Evolutionary conservation across 2,329 filamentous ascomycete species (phyloP).

Genomic region (Ophiocordyceps sinensis): DNA sequence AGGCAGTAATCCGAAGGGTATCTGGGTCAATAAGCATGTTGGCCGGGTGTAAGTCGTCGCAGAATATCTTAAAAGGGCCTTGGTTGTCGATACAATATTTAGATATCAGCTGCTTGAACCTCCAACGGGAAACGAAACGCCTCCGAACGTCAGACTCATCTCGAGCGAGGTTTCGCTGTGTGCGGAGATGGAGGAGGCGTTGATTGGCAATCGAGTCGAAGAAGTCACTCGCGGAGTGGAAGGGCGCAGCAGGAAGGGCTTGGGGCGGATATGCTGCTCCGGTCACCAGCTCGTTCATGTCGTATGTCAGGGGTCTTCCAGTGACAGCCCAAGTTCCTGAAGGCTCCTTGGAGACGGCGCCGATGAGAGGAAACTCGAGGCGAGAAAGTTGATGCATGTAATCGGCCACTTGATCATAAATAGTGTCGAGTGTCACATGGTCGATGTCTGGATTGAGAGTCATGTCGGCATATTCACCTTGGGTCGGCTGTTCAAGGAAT

Average conservation of each 20-base stretch:
- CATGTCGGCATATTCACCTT: constrained; percentile 4
- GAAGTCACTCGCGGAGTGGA: constrained; percentile 18
- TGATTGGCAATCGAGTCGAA: constrained; percentile 8
- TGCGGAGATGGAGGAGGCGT: constrained; percentile 8
- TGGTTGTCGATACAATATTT: constrained; percentile 13
- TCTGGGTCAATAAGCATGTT: not conserved
- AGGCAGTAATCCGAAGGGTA: constrained; percentile 38
- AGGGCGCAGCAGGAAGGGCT: constrained; percentile 11
- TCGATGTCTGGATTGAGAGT: constrained; percentile 9
- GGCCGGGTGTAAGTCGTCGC: not conserved
- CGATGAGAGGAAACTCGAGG: constrained; percentile 16
- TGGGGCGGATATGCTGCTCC: not conserved
- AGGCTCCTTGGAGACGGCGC: constrained; percentile 16
- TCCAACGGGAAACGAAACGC: constrained; percentile 17
- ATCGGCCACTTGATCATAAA: constrained; percentile 12
- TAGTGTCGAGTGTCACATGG: constrained; percentile 5
- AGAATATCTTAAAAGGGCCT: constrained; percentile 13
- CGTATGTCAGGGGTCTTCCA: constrained; percentile 20
- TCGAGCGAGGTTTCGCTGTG: not conserved
- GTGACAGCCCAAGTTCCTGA: constrained; percentile 15
- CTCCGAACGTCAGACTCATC: not conserved
- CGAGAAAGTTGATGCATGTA: constrained; percentile 14
- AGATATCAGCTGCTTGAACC: constrained; percentile 15
- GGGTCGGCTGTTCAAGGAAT: constrained; percentile 11
- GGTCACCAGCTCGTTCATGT: constrained; percentile 22